Base-by-base conservation (phyloP, 2,329 filamentous ascomycete species). In the Penicillium fuscoglaucum region DNA sequence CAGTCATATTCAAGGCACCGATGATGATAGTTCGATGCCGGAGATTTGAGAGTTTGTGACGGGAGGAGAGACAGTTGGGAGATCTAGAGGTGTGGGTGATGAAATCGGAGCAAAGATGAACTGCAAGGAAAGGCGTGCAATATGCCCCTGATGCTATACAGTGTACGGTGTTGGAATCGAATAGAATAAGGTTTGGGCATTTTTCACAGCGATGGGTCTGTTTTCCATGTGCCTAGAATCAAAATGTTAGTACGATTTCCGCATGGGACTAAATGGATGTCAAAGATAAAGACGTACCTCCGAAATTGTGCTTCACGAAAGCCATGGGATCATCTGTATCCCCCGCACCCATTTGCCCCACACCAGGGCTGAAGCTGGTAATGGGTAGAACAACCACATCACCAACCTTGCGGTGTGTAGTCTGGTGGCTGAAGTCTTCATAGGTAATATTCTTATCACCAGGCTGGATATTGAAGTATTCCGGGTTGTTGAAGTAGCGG, bases 301-400 rank as follows among this genome's bases (percentile, higher is more conserved):
- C 91, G 74, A 99, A 99, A 55, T 92, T 88, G 78, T 99, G 95
- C 78, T 95, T 93, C 61, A 99, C 95, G 80, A 96, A 98, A 1
- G 95, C 95, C 91, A 96, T 93, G 1, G 92, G 91, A 72, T 98
- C 89, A 66, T 97, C 91, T 43, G 87, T 83, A 62, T 96, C 92
- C 69, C 88, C 88, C 46, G 95, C 90, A 13, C 90, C 90, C 92
- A 97, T 98, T 73, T 96, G 92, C 67, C 87, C 85, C 45, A 98
- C 91, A 28, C 95, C 95, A 0, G 95, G 95, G 69, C 92, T 96
- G 80, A 99, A 99, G 76, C 92, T 93, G 7, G 95, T 99, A 69
- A 99, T 98, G 28, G 95, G 95, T 59, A 99, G 79, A 15, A 99
- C 88, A 52, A 97, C 87, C 2, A 97, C 91, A 75, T 99, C 95